Evolutionary conservation across 352 stramenopile species (phyloP).

Genomic region (Phytophthora rubi): DNA sequence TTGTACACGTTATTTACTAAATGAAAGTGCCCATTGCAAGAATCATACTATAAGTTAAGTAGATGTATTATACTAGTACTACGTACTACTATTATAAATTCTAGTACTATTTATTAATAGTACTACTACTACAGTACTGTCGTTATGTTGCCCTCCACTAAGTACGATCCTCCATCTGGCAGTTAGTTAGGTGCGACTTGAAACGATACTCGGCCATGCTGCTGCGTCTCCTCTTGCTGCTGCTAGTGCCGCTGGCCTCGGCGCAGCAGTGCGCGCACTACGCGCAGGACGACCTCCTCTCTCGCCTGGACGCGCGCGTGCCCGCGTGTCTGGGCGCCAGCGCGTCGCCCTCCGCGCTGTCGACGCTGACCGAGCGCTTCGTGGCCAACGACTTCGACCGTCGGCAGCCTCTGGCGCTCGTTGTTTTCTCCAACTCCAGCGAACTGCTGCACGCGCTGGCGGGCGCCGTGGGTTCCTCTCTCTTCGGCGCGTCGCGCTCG

Average conservation of each 20-base stretch:
- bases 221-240: conserved; percentile 12
- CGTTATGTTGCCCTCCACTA: conserved; percentile 5
- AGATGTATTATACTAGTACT: too few relatives aligned
- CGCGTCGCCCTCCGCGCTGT: conserved; percentile 31
- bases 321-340: conserved; percentile 47
- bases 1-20: conserved; percentile 38
- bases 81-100: too few relatives aligned
- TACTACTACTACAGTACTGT: too few relatives aligned
- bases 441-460: conserved; percentile 38
- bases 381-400: conserved; percentile 63
- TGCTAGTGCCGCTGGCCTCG: conserved; percentile 15
- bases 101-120: too few relatives aligned
- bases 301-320: conserved; percentile 51
- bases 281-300: conserved; percentile 47
- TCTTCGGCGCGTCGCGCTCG: conserved; percentile 34
- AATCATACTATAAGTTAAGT: too few relatives aligned
- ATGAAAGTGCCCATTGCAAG: conserved; percentile 9
- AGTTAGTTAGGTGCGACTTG: conserved; percentile 10
- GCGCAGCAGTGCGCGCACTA: conserved; percentile 44
- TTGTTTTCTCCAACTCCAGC: conserved; percentile 60
- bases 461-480: conserved; percentile 41
- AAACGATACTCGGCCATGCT: conserved; percentile 19
- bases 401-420: conserved; percentile 55
- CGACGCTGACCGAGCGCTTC: conserved; percentile 53
- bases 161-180: conserved; percentile 6